Evolutionary conservation across 2,329 filamentous ascomycete species (phyloP), one percentile per base, ranked within the genome.

Genomic region (Samsoniella hepiali): DNA sequence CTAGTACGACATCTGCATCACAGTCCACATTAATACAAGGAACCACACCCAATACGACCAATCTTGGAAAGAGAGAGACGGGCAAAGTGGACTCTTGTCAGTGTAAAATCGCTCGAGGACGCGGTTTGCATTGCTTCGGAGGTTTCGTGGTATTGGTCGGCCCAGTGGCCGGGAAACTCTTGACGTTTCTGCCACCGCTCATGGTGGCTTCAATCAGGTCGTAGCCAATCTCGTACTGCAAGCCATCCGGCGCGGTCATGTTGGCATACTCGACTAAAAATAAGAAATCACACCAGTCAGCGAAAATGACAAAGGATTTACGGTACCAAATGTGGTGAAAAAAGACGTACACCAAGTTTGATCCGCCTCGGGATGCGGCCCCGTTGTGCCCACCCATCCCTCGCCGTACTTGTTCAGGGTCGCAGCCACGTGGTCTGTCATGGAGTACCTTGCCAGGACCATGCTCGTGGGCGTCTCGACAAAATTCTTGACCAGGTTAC

Each of bases 351-450:
- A 72, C 70, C 70, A 72, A 9, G 62, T 44, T 32, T 67, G 29
- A 31, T 57, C 64, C 10, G 70, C 70, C 58, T 72, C 70, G 1
- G 70, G 69, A 53, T 71, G 70, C 50, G 70, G 68, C 0, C 70
- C 70, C 9, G 67, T 64, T 10, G 70, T 63, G 9, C 68, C 70
- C 15, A 72, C 69, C 63, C 63, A 67, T 6, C 70, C 70, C 10
- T 67, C 64, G 11, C 68, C 68, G 45, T 67, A 67, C 11, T 64
- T 62, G 31, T 65, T 70, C 51, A 69, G 54, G 4, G 67, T 66
- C 2, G 70, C 70, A 5, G 70, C 69, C 1, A 70, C 68, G 64
- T 71, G 47, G 3, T 66, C 67, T 8, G 66, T 68, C 42, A 45
- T 63, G 2, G 69, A 70, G 50, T 72, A 72, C 9, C 64, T 63